phyloP scores from a whole-genome alignment of 129 eudicot species.

The Chrysanthemum makinoi region DNA sequence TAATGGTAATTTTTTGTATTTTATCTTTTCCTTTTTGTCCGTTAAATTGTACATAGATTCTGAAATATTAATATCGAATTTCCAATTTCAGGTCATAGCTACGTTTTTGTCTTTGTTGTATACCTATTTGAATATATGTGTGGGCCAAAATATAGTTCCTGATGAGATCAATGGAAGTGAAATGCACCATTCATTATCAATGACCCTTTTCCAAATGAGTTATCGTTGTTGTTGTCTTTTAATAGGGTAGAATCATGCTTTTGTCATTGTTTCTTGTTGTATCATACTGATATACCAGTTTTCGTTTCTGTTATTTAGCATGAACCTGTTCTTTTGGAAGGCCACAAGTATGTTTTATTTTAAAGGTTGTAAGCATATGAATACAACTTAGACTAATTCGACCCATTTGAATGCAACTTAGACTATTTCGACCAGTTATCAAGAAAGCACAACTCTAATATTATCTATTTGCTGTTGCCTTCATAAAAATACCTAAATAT shows the following conservation, averaged over 20 bases:
- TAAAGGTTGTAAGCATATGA: no score
- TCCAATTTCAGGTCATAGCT: slow-evolving; percentile 61
- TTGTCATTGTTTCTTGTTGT: neutral
- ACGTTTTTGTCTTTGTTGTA: slow-evolving; percentile 66
- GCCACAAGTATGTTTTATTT: no score
- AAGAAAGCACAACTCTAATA: no score
- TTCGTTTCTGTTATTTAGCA: no score
- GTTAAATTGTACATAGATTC: neutral
- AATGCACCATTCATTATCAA: slow-evolving; percentile 77
- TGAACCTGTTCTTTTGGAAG: no score
- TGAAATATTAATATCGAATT: slow-evolving; percentile 5
- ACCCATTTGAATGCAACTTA: no score
- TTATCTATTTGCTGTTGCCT: no score
- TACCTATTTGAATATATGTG: slow-evolving; percentile 62
- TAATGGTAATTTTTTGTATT: slow-evolving; percentile 23
- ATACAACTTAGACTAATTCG: no score
- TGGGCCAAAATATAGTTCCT: slow-evolving; percentile 60
- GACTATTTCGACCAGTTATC: no score
- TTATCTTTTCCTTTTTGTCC: neutral
- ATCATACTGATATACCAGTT: no score
- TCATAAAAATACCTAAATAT: no score
- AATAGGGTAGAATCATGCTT: neutral
- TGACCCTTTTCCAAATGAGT: slow-evolving; percentile 83
- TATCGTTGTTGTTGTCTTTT: slow-evolving; percentile 5
- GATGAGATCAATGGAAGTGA: slow-evolving; percentile 95